Evolutionary conservation across 2,329 filamentous ascomycete species (phyloP), one percentile per base, ranked within the genome.

Genomic region (Epichloe sibirici): DNA sequence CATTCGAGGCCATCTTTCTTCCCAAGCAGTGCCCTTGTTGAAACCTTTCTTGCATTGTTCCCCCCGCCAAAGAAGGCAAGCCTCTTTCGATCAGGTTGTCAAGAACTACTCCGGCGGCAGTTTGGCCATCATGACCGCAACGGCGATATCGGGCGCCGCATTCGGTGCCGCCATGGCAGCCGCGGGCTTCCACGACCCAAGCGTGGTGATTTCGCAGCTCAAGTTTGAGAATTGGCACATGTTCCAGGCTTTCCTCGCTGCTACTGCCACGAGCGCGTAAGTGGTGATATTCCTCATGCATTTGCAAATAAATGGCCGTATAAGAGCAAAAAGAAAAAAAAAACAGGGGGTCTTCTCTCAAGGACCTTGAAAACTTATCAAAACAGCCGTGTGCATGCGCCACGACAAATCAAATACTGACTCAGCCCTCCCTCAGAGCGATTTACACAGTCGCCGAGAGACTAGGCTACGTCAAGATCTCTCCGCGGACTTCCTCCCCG

Each of bases 141-240:
- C 51, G 6, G 34, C 28, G 8, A 37, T 75, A 44, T 71, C 77
- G 1, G 83, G 83, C 25, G 74, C 73, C 42, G 71, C 74, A 45
- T 85, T 86, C 58, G 83, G 83, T 46, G 77, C 77, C 11, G 78
- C 81, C 52, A 71, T 85, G 44, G 71, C 78, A 35, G 75, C 74
- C 3, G 74, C 82, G 1, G 82, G 81, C 34, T 78, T 86, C 52
- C 77, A 78, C 59, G 69, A 76, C 39, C 82, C 83, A 0, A 68
- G 74, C 0, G 71, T 83, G 46, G 82, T 87, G 58, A 65, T 79
- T 53, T 67, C 71, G 8, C 83, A 86, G 67, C 74, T 86, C 67
- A 72, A 70, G 25, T 69, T 85, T 45, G 66, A 74, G 47, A 75
- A 83, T 61, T 85, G 77, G 65, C 80, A 82, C 62, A 86, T 86